Evolutionary conservation across 495 filamentous ascomycete species (phyloP).

Genomic region (Aspergillus steynii): DNA sequence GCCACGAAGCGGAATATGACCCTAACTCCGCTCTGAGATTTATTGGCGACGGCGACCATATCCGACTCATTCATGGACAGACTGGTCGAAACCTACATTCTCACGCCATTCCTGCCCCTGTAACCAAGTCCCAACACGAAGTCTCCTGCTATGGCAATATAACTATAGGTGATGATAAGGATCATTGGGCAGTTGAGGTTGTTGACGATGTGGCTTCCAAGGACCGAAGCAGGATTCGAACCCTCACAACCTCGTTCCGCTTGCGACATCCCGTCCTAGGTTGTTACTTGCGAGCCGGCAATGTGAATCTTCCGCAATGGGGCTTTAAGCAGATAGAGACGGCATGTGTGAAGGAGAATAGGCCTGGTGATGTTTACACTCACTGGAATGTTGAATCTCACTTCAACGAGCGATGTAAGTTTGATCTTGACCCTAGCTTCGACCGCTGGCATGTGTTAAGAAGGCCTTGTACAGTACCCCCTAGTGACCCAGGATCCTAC

Average conservation of each 20-base stretch:
- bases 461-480: conserved; percentile 62
- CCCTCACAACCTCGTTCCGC: conserved; percentile 90
- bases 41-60: conserved; percentile 72
- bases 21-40: conserved; percentile 66
- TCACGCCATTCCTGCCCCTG: conserved; percentile 81
- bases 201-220: conserved; percentile 83
- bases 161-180: conserved; percentile 96
- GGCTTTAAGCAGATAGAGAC: conserved; percentile 99
- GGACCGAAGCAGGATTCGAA: conserved; percentile 84
- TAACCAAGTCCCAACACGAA: conserved; percentile 87
- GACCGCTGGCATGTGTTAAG: conserved; percentile 12
- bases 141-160: conserved; percentile 95
- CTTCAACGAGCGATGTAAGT: conserved; percentile 89
- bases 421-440: not conserved
- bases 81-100: conserved; percentile 97
- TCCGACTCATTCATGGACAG: conserved; percentile 91
- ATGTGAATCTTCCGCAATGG: conserved; percentile 97
- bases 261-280: conserved; percentile 80
- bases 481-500: conserved; percentile 87
- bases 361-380: conserved; percentile 87
- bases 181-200: conserved; percentile 95
- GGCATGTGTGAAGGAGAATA: conserved; percentile 92
- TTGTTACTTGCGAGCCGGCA: conserved; percentile 94
- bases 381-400: conserved; percentile 99
- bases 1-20: conserved; percentile 70